A percentile compares a stretch with the other conserved stretches of the same genome.
phyloP scores from a whole-genome alignment of 179 eudicot species.

The Spinacia oleracea region DNA sequence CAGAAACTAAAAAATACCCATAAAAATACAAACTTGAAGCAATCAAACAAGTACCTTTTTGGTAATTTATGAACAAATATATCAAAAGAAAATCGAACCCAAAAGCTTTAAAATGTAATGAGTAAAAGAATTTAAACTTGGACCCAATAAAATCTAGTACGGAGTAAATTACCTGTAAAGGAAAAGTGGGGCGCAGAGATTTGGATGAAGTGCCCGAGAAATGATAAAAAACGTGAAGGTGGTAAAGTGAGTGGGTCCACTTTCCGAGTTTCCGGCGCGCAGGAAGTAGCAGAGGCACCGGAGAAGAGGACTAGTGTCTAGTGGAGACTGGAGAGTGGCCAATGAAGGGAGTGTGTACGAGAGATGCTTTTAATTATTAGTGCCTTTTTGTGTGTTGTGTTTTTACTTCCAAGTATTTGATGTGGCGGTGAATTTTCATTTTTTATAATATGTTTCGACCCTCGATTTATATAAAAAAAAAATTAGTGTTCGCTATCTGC shows the following conservation, averaged over 20 bases:
- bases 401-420: no score
- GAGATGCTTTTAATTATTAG: no score
- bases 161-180: neutral
- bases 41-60: neutral
- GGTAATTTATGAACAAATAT: neutral
- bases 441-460: no score
- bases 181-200: neutral
- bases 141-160: no score
- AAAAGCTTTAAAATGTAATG: neutral
- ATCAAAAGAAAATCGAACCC: neutral
- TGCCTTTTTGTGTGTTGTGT: no score
- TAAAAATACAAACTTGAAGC: neutral
- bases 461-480: no score
- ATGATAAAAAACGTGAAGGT: slow-evolving; percentile 17
- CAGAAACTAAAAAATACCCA: neutral
- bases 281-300: neutral
- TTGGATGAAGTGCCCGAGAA: slow-evolving; percentile 1
- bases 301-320: neutral
- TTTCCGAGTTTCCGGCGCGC: no score
- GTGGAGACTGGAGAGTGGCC: neutral
- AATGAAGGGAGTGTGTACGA: neutral
- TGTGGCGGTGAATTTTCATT: no score
- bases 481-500: no score
- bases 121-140: neutral
- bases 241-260: neutral